phyloP scores from a whole-genome alignment of 306 rosid species.

The Senna tora region DNA sequence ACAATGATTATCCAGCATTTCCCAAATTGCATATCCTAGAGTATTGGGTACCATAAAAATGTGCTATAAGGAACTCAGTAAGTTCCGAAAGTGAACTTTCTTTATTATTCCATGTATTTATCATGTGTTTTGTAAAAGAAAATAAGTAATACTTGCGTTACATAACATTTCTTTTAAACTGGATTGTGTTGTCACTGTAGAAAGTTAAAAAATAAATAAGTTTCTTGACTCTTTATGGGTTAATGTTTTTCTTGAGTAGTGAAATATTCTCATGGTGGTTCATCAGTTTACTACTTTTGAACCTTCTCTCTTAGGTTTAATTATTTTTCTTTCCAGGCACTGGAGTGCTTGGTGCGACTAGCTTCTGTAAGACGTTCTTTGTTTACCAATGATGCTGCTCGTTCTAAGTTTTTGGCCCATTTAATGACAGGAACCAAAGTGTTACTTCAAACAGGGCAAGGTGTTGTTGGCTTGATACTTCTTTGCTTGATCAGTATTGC shows the following conservation, averaged over 20 bases:
- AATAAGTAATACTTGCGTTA: conserved; percentile 1
- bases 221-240: conserved; percentile 28
- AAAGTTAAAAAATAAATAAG: conserved; percentile 9
- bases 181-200: conserved; percentile 21
- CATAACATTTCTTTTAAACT: conserved; percentile 6
- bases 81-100: neutral
- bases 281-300: conserved; percentile 36
- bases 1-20: neutral
- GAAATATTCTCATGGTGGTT: conserved; percentile 36
- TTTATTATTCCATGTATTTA: conserved; percentile 29
- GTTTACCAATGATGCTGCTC: conserved; percentile 96
- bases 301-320: conserved; percentile 41
- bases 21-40: conserved; percentile 10
- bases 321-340: conserved; percentile 77
- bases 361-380: conserved; percentile 99
- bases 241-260: conserved; percentile 26
- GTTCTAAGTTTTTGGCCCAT: conserved; percentile 97
- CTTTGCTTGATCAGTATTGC: conserved; percentile 39
- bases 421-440: conserved; percentile 99
- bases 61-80: conserved; percentile 1
- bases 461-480: conserved; percentile 58
- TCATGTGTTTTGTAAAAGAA: neutral
- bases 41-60: conserved; percentile 1
- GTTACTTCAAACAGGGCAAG: conserved; percentile 98
- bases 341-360: conserved; percentile 99